A percentile compares a stretch with the other conserved stretches of the same genome.
Conservation (phyloP, 2,329 filamentous ascomycete species). For the Cylindrodendrum hubeiense region DNA sequence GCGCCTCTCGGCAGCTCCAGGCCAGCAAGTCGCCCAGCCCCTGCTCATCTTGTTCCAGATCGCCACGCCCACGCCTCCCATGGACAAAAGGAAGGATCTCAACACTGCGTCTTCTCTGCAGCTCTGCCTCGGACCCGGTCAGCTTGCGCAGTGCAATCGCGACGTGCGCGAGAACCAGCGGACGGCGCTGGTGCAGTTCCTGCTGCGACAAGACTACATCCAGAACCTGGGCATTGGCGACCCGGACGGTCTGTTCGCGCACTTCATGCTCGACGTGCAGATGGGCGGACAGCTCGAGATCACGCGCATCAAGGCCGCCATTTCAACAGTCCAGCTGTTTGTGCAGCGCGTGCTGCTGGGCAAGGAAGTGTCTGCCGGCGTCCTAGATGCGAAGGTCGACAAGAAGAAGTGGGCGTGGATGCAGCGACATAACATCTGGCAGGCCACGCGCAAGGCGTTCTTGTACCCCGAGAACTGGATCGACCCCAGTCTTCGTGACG, state of each 20-base stretch:
- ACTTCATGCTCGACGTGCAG: slow-evolving; percentile 3
- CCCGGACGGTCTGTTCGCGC: background rate
- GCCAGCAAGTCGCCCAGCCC: too few relatives aligned
- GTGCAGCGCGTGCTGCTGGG: slow-evolving; percentile 3
- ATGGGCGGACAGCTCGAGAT: background rate
- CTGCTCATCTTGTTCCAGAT: too few relatives aligned
- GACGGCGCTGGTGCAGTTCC: background rate
- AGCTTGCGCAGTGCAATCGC: too few relatives aligned
- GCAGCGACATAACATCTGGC: slow-evolving; percentile 6
- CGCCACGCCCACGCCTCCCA: too few relatives aligned
- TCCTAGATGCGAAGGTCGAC: background rate
- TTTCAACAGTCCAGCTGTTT: slow-evolving; percentile 3
- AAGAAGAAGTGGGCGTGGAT: slow-evolving; percentile 6
- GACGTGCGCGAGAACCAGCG: too few relatives aligned
- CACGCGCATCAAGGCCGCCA: background rate
- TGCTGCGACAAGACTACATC: background rate
- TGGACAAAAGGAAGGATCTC: too few relatives aligned
- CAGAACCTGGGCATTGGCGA: background rate
- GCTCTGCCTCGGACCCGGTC: too few relatives aligned
- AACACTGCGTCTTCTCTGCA: too few relatives aligned
- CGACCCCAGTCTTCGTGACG: slow-evolving; percentile 12
- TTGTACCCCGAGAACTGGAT: slow-evolving; percentile 28
- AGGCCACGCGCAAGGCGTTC: slow-evolving; percentile 10
- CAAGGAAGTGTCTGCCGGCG: background rate
- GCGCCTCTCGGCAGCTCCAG: too few relatives aligned